Percentiles rank a stretch among this genome's conserved stretches.
Conservation (phyloP, 371 early-diverging fungal genomes). For the Rhizopus stolonifer region DNA sequence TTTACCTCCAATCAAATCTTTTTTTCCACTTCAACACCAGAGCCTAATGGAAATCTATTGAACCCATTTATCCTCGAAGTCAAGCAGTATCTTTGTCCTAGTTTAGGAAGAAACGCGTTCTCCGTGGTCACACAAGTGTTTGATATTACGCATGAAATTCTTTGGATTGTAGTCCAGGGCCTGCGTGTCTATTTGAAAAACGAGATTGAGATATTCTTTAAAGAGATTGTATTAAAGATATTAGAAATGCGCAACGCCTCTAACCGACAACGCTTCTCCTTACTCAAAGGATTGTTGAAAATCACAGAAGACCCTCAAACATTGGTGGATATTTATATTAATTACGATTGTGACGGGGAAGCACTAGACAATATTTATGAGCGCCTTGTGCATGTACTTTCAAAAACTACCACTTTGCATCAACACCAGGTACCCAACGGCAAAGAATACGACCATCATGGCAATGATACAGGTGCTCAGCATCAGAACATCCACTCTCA, state of each 20-base stretch:
- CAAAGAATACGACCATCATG: slow-evolving; percentile 40
- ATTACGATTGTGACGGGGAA: slow-evolving; percentile 87
- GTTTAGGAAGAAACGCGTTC: slow-evolving; percentile 76
- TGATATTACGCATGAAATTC: slow-evolving; percentile 80
- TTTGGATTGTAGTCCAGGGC: slow-evolving; percentile 71
- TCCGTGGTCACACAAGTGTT: slow-evolving; percentile 79
- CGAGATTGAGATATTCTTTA: slow-evolving; percentile 76
- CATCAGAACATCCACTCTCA: slow-evolving; percentile 21
- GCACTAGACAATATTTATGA: slow-evolving; percentile 58
- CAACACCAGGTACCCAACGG: slow-evolving; percentile 19
- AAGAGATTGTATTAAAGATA: slow-evolving; percentile 70
- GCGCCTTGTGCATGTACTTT: slow-evolving; percentile 55
- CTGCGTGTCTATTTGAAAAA: slow-evolving; percentile 72
- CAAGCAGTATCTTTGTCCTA: slow-evolving; percentile 82
- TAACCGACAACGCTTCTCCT: slow-evolving; percentile 49
- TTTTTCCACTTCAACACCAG: slow-evolving; percentile 28
- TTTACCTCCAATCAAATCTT: slow-evolving; percentile 48
- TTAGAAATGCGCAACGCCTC: slow-evolving; percentile 66
- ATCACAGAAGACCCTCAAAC: slow-evolving; percentile 79
- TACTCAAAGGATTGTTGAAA: slow-evolving; percentile 46
- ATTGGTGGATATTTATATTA: slow-evolving; percentile 93
- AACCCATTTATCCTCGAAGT: slow-evolving; percentile 77
- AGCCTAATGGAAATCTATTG: slow-evolving; percentile 21
- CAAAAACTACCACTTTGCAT: slow-evolving; percentile 53
- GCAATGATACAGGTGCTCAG: slow-evolving; percentile 7